phyloP scores from a whole-genome alignment of 345 rosid genomes.

The Murraya paniculata region DNA sequence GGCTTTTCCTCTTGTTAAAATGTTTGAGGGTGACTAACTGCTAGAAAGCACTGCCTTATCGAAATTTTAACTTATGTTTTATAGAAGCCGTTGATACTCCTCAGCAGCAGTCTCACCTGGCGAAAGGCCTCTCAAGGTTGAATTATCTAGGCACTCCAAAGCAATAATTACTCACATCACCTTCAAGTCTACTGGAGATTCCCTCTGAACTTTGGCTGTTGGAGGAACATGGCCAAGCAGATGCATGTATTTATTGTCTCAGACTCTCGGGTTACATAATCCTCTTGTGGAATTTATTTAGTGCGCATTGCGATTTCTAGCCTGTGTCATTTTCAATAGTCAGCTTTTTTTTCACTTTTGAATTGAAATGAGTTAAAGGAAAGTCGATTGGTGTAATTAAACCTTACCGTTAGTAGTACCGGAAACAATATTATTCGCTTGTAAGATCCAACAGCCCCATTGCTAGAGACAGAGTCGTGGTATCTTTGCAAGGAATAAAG shows the following conservation, averaged over 20 bases:
- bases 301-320: neutral
- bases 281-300: neutral
- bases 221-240: neutral
- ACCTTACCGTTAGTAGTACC: neutral
- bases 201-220: too few species aligned
- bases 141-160: neutral
- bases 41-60: neutral
- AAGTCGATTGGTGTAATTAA: neutral
- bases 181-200: neutral
- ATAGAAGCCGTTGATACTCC: neutral
- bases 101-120: neutral
- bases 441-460: neutral
- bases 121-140: neutral
- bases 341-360: neutral
- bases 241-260: neutral
- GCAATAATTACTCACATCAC: neutral
- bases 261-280: neutral
- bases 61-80: neutral
- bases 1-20: neutral
- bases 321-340: neutral
- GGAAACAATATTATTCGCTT: neutral
- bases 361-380: neutral
- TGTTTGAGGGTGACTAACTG: neutral
- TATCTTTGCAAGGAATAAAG: neutral
- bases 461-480: neutral